Conservation (phyloP, 2,329 filamentous ascomycete genomes). For the Ascochyta pisi region DNA sequence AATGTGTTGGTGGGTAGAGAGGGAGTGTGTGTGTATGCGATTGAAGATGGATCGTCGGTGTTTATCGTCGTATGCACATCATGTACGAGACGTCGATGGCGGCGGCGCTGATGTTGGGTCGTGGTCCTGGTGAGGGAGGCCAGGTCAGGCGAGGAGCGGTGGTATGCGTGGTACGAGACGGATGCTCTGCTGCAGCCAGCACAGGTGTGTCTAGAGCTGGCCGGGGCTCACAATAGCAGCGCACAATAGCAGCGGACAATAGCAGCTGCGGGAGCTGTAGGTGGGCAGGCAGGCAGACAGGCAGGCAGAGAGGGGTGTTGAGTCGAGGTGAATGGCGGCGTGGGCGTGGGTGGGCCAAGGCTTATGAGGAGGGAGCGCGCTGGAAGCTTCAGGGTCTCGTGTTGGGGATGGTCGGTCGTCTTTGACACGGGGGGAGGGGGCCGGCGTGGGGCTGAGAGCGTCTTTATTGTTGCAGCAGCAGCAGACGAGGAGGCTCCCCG, state of each 20-base stretch:
- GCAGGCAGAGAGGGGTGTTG: neutral
- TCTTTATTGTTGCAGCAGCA: conserved; percentile 12
- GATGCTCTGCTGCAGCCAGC: conserved; percentile 1
- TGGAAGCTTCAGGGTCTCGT: conserved; percentile 3
- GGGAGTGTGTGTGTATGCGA: neutral
- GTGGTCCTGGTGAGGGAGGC: neutral
- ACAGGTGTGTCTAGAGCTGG: neutral
- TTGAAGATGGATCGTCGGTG: conserved; percentile 8
- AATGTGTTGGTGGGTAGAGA: neutral
- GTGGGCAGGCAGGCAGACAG: neutral
- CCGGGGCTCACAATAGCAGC: neutral
- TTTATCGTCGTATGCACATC: conserved; percentile 22
- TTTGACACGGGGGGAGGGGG: conserved; percentile 9
- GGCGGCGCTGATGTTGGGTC: neutral
- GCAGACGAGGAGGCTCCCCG: neutral
- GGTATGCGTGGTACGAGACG: conserved; percentile 16
- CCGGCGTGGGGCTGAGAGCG: conserved; percentile 6
- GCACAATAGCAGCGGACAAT: neutral
- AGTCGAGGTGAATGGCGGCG: conserved; percentile 3
- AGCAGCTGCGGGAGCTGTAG: neutral
- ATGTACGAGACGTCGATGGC: conserved; percentile 15
- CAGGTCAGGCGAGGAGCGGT: conserved; percentile 4
- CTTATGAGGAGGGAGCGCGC: neutral
- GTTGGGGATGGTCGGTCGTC: neutral
- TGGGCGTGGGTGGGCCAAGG: neutral